Conservation (phyloP, 1,284 basidiomycete species). For the Schizopora paradoxa region DNA sequence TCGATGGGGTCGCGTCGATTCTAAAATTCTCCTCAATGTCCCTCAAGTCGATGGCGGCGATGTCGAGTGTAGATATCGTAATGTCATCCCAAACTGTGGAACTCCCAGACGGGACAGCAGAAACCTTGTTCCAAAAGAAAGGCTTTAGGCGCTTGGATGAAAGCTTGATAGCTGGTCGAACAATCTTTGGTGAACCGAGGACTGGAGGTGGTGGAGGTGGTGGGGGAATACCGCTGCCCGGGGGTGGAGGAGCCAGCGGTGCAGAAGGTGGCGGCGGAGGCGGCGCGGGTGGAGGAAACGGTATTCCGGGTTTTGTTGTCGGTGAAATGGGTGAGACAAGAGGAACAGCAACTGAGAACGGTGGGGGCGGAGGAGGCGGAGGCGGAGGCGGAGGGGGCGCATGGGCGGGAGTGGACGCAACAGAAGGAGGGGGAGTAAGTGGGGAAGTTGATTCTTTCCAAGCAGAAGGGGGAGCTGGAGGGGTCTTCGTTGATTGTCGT, state of each 20-base stretch:
- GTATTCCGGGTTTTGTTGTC: too few relatives aligned
- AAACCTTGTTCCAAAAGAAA: conserved; percentile 87
- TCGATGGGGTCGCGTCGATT: conserved; percentile 45
- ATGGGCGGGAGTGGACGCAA: conserved; percentile 6
- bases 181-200: conserved; percentile 16
- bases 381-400: conserved; percentile 10
- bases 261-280: conserved; percentile 15
- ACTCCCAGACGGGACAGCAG: conserved; percentile 33
- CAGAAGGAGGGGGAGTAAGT: conserved; percentile 24
- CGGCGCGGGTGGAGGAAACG: conserved; percentile 12
- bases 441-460: conserved; percentile 15
- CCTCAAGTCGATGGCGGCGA: conserved; percentile 47
- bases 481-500: conserved; percentile 20
- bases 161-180: conserved; percentile 28
- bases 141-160: conserved; percentile 70
- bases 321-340: conserved; percentile 1
- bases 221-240: conserved; percentile 21
- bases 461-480: conserved; percentile 11
- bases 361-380: conserved; percentile 12
- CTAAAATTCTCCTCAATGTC: conserved; percentile 76
- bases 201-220: conserved; percentile 37
- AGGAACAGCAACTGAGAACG: background rate
- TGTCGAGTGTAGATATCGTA: conserved; percentile 26
- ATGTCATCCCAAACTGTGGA: conserved; percentile 74
- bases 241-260: conserved; percentile 27